A percentile compares a stretch with the other conserved stretches of the same genome.
Conservation (phyloP, 495 filamentous ascomycete species). For the Xylaria flabelliformis region DNA sequence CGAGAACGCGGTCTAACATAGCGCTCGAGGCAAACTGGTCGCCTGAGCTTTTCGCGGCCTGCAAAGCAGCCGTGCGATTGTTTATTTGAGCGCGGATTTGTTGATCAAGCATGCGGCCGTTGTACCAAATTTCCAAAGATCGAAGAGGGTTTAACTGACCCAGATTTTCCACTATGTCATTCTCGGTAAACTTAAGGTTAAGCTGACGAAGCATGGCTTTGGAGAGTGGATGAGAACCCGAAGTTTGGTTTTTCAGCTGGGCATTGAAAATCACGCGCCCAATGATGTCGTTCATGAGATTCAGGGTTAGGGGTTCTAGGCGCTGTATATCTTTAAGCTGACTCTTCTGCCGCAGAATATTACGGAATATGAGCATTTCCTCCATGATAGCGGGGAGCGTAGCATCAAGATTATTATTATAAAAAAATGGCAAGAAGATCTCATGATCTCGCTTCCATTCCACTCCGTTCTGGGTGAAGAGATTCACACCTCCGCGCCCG, state of each 20-base stretch:
- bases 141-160: slow-evolving; percentile 38
- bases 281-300: slow-evolving; percentile 73
- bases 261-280: slow-evolving; percentile 43
- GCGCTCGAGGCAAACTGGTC: slow-evolving; percentile 34
- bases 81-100: slow-evolving; percentile 37
- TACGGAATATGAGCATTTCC: slow-evolving; percentile 42
- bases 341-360: slow-evolving; percentile 39
- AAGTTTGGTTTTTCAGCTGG: slow-evolving; percentile 38
- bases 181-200: slow-evolving; percentile 34
- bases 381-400: slow-evolving; percentile 47
- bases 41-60: slow-evolving; percentile 28
- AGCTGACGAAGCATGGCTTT: slow-evolving; percentile 39
- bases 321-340: slow-evolving; percentile 42
- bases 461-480: slow-evolving; percentile 42
- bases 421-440: slow-evolving; percentile 50
- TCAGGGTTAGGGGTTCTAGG: slow-evolving; percentile 70
- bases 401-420: slow-evolving; percentile 44
- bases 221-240: slow-evolving; percentile 37
- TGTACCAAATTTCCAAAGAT: slow-evolving; percentile 35
- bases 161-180: slow-evolving; percentile 36
- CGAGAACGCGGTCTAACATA: slow-evolving; percentile 39
- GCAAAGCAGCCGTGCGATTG: slow-evolving; percentile 29
- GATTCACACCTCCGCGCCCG: slow-evolving; percentile 36
- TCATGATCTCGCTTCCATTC: slow-evolving; percentile 50
- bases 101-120: slow-evolving; percentile 36